Evolutionary conservation across 2,329 filamentous ascomycete genomes (phyloP), one percentile per base, ranked within the genome.

Genomic region (Alternaria sp.): DNA sequence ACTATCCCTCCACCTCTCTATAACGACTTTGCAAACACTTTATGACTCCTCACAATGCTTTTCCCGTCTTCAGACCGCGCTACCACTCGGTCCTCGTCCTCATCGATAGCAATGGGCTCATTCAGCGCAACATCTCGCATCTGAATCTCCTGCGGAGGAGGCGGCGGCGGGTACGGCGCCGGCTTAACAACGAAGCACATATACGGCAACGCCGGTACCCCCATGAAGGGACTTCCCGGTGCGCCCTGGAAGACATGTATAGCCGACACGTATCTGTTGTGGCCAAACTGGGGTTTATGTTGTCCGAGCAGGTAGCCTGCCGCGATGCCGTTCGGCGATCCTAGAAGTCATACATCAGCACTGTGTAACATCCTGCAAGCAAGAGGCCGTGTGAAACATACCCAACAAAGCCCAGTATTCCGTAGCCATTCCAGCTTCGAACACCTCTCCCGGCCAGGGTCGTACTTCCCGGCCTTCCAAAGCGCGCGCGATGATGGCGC

Each of bases 261-360:
- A 36, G 46, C 47, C 10, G 43, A 25, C 4, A 68, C 47, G 8
- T 59, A 61, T 28, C 58, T 67, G 12, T 63, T 63, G 25, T 58
- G 21, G 5, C 65, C 65, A 8, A 68, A 43, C 30, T 68, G 59
- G 12, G n/a, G 12, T 28, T 68, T 68, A 26, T 68, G 65, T 26
- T 68, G 65, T 2, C 54, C 57, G 6, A 68, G 46, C 25, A 68
- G 59, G 17, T 58, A 66, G 3, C 56, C 62, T 17, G 36, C 57
- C 21, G 36, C 54, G 7, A 62, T 8, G 3, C 62, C 62, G 10
- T 67, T 65, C 1, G 62, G 65, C 7, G 65, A 62, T 2, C 61
- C 64, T 67, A 21, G 13, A 26, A 10, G 11, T 11, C 5, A 17
- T 26, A 23, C n/a, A 15, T 61, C 11, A 61, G 52, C 54, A 17